Evolutionary conservation across 1,284 basidiomycete species (phyloP).

Genomic region (Veloboletus limbatus): DNA sequence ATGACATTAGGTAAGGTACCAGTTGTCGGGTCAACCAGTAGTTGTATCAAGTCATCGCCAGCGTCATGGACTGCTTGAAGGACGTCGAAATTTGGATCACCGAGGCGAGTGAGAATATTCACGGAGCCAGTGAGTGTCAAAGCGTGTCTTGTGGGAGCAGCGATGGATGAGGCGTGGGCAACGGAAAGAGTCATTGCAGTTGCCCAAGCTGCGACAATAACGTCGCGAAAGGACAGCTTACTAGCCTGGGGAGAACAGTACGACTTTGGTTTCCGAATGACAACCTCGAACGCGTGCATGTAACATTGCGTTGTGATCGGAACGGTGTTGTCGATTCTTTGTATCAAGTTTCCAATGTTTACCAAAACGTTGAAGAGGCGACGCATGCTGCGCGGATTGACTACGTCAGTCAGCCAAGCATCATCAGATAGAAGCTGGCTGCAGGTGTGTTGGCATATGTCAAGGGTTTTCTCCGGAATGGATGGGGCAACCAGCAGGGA

Average conservation of each 20-base stretch:
- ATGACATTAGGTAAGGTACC: constrained; percentile 44
- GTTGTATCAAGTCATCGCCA: constrained; percentile 32
- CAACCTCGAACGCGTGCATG: constrained; percentile 36
- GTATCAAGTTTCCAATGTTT: constrained; percentile 37
- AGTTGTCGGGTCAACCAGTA: constrained; percentile 34
- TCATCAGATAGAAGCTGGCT: constrained; percentile 32
- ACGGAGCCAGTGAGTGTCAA: constrained; percentile 19
- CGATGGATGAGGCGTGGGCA: constrained; percentile 18
- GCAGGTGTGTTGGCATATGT: constrained; percentile 32
- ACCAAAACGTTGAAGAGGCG: constrained; percentile 36
- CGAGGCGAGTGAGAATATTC: constrained; percentile 24
- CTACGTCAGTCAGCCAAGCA: constrained; percentile 21
- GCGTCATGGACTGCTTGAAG: constrained; percentile 37
- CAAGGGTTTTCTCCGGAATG: constrained; percentile 31
- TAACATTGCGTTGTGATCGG: constrained; percentile 37
- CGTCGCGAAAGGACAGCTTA: constrained; percentile 33
- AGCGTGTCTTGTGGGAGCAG: constrained; percentile 17
- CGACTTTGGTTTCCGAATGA: constrained; percentile 30
- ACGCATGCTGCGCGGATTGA: constrained; percentile 27
- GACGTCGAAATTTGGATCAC: constrained; percentile 30
- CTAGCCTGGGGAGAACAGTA: constrained; percentile 14
- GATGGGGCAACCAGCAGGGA: constrained; percentile 27
- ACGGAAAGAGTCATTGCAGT: constrained; percentile 29
- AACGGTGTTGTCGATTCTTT: constrained; percentile 32
- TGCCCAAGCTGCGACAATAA: constrained; percentile 37